These are phyloP conservation scores for Penicillium crustosum DNA, from an alignment of 2,329 filamentous ascomycete species.

Conservation along the genomic window DNA sequence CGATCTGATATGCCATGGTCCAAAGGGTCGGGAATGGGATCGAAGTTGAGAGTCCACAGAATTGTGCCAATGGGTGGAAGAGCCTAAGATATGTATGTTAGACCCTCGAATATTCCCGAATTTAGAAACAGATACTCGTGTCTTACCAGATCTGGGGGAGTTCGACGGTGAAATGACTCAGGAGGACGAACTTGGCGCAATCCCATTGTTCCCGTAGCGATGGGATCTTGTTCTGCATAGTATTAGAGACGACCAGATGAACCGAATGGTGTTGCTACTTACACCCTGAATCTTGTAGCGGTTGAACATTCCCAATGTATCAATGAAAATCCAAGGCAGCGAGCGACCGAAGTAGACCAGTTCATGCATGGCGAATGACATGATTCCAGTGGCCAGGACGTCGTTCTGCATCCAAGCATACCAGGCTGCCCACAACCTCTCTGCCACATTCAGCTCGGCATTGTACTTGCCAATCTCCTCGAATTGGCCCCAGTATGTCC, in stretches of 20 bases:
- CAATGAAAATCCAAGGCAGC: conserved; percentile 90
- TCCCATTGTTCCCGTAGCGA: conserved; percentile 92
- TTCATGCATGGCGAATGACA: conserved; percentile 97
- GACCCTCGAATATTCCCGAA: neutral
- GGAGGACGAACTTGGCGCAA: conserved; percentile 86
- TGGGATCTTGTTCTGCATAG: conserved; percentile 71
- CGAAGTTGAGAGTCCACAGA: conserved; percentile 80
- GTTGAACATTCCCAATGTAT: conserved; percentile 81
- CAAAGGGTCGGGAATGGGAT: conserved; percentile 84
- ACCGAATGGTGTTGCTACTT: conserved; percentile 34
- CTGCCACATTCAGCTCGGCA: conserved; percentile 79
- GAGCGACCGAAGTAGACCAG: conserved; percentile 88
- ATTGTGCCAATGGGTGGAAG: conserved; percentile 95
- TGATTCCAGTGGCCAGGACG: conserved; percentile 90
- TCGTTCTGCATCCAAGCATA: conserved; percentile 99
- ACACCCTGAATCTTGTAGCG: conserved; percentile 93
- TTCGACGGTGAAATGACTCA: conserved; percentile 97
- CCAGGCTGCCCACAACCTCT: conserved; percentile 93
- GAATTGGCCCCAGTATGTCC: conserved; percentile 66
- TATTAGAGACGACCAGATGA: neutral
- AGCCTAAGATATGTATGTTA: conserved; percentile 50
- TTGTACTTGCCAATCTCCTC: conserved; percentile 69
- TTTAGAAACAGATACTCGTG: neutral
- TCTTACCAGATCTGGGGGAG: conserved; percentile 88
- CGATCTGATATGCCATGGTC: conserved; percentile 89